phyloP scores from a whole-genome alignment of 495 filamentous ascomycete species.

The Neurospora terricola region DNA sequence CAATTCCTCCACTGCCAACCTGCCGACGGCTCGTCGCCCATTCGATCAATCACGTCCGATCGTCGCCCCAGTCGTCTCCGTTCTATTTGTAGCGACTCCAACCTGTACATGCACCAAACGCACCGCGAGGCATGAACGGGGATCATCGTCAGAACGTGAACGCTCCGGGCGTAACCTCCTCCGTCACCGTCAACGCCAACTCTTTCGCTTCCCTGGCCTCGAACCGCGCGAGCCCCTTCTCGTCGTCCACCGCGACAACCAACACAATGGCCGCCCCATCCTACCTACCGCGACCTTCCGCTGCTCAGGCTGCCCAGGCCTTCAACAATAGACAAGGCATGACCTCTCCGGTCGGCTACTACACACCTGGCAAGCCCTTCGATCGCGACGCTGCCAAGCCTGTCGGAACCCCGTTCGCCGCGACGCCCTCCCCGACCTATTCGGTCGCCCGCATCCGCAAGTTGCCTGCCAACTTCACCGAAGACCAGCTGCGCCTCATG shows the following conservation, averaged over 20 bases:
- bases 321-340: slow-evolving; percentile 17
- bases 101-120: slow-evolving; percentile 19
- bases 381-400: slow-evolving; percentile 40
- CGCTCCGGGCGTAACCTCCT: slow-evolving; percentile 22
- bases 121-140: slow-evolving; percentile 36
- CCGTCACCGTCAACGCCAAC: slow-evolving; percentile 18
- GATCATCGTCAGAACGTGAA: slow-evolving; percentile 16
- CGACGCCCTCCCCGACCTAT: slow-evolving; percentile 17
- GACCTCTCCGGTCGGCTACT: slow-evolving; percentile 29
- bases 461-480: slow-evolving; percentile 61
- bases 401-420: slow-evolving; percentile 42
- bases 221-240: slow-evolving; percentile 27
- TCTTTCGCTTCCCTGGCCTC: slow-evolving; percentile 25
- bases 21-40: background rate
- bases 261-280: slow-evolving; percentile 30
- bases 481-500: slow-evolving; percentile 69
- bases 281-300: slow-evolving; percentile 16
- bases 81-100: slow-evolving; percentile 2
- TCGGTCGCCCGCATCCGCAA: slow-evolving; percentile 56
- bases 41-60: slow-evolving; percentile 34
- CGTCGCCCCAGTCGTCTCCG: slow-evolving; percentile 15
- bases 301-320: slow-evolving; percentile 16
- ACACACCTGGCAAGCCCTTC: slow-evolving; percentile 19
- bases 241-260: slow-evolving; percentile 22
- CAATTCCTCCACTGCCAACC: slow-evolving; percentile 3